Conservation (phyloP, 495 filamentous ascomycete species). For the Penicillium diatomitis region DNA sequence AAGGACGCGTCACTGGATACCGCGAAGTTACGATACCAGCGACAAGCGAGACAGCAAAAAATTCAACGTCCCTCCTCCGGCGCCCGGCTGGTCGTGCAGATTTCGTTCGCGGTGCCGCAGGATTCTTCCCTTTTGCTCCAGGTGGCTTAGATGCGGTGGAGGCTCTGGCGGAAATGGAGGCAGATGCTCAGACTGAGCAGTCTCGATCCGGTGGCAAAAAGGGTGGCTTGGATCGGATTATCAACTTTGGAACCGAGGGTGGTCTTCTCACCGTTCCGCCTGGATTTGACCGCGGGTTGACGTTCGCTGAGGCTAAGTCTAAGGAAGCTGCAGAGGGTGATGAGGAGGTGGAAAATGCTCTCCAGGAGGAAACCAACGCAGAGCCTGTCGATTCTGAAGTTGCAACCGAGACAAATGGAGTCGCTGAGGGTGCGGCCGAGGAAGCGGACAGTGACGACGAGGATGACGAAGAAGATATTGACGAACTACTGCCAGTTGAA, state of each 20-base stretch:
- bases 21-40: slow-evolving; percentile 90
- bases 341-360: slow-evolving; percentile 62
- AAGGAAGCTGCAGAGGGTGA: slow-evolving; percentile 48
- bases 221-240: slow-evolving; percentile 61
- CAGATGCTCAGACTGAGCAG: slow-evolving; percentile 43
- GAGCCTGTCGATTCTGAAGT: slow-evolving; percentile 25
- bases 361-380: slow-evolving; percentile 53
- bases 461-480: slow-evolving; percentile 71
- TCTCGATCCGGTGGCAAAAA: slow-evolving; percentile 34
- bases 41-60: slow-evolving; percentile 85
- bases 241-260: slow-evolving; percentile 67
- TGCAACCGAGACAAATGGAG: slow-evolving; percentile 25
- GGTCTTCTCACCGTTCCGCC: slow-evolving; percentile 76
- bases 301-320: slow-evolving; percentile 55
- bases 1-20: slow-evolving; percentile 90
- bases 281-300: slow-evolving; percentile 70
- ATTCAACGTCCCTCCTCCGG: slow-evolving; percentile 81
- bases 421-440: slow-evolving; percentile 38
- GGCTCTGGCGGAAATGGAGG: slow-evolving; percentile 66
- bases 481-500: slow-evolving; percentile 81
- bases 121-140: slow-evolving; percentile 92
- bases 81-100: slow-evolving; percentile 84
- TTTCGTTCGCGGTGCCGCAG: slow-evolving; percentile 89
- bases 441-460: slow-evolving; percentile 45
- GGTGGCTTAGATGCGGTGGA: slow-evolving; percentile 86